Base-by-base conservation (phyloP, 495 filamentous ascomycete genomes). In the Podospora pseudopauciseta region DNA sequence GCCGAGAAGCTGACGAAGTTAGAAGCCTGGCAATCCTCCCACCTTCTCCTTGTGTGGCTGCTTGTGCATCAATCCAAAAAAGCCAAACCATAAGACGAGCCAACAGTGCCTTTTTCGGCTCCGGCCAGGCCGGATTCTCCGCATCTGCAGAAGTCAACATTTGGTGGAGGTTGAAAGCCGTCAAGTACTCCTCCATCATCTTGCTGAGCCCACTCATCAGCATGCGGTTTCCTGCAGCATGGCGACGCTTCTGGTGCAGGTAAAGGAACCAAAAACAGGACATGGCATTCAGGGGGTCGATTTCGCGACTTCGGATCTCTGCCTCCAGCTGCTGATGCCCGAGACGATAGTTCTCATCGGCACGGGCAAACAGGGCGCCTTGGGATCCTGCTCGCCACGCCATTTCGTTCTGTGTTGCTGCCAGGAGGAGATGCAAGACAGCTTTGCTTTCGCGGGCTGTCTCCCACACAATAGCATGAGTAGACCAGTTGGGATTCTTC, bases 71-170 rank as follows among this genome's bases (percentile, higher is more conserved):
- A 54, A 65, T 69, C 69, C 74, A 75, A 60, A 73, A 77, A 0
- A 73, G 68, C 75, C 75, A 77, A 5, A 67, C 67, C 3, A 68
- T 67, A 9, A 77, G 72, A 18, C 75, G 72, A 32, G 72, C 73
- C 4, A 75, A 49, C 15, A 74, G 32, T 7, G 68, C 69, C 60
- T 65, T 64, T 9, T 39, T 56, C 4, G 67, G 32, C 23, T 66
- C 66, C 1, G 64, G 30, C 32, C 49, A 67, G 2, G 13, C 55
- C 0, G 20, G 18, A 19, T 32, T 34, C 5, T 27, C 3, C 15
- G 19, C 28, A 0, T 44, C 30, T 26, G 67, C 1, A 1, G 44
- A 53, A 4, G 60, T 59, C 20, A 74, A 28, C 2, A 70, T 55
- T 0, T 64, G 60, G 27, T 70, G 30, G 16, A 74, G 63, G 9